Percentiles rank a stretch among this genome's conserved stretches.
Evolutionary conservation across 2,329 filamentous ascomycete genomes (phyloP).

Genomic region (Pseudocercospora crystallina): DNA sequence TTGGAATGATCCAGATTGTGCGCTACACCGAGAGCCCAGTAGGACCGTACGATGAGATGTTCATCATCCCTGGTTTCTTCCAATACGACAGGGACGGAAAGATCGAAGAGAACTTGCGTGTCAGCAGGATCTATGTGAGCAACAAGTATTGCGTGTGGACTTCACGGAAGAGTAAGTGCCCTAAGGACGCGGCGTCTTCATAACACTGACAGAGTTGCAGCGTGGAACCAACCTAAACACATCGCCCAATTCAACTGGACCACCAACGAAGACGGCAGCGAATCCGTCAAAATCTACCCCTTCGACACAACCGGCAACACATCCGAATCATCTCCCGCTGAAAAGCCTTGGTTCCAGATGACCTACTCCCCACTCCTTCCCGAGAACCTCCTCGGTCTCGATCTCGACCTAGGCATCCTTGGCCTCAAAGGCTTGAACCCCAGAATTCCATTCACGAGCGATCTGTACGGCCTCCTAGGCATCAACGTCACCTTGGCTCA

Average conservation of each 20-base stretch:
- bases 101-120: conserved; percentile 7
- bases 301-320: conserved; percentile 8
- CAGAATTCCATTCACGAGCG: conserved; percentile 11
- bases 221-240: conserved; percentile 24
- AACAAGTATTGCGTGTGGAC: conserved; percentile 21
- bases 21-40: conserved; percentile 21
- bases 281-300: conserved; percentile 18
- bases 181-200: conserved; percentile 2
- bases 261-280: conserved; percentile 7
- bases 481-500: conserved; percentile 19
- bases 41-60: conserved; percentile 22
- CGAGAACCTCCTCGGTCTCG: conserved; percentile 6
- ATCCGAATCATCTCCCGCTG: conserved; percentile 1
- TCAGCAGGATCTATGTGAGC: conserved; percentile 22
- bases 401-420: conserved; percentile 1
- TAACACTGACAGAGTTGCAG: too few species aligned
- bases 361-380: conserved; percentile 12
- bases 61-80: conserved; percentile 22
- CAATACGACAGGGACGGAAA: conserved; percentile 11
- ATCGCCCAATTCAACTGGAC: conserved; percentile 20
- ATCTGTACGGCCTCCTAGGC: conserved; percentile 15
- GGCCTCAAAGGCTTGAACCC: conserved; percentile 2
- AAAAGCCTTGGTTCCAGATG: conserved; percentile 20
- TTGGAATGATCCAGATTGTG: conserved; percentile 19
- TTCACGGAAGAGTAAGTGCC: conserved; percentile 15